These are phyloP conservation scores for Nemania abortiva DNA, from an alignment of 2,329 filamentous ascomycete genomes.

Conservation along the genomic window DNA sequence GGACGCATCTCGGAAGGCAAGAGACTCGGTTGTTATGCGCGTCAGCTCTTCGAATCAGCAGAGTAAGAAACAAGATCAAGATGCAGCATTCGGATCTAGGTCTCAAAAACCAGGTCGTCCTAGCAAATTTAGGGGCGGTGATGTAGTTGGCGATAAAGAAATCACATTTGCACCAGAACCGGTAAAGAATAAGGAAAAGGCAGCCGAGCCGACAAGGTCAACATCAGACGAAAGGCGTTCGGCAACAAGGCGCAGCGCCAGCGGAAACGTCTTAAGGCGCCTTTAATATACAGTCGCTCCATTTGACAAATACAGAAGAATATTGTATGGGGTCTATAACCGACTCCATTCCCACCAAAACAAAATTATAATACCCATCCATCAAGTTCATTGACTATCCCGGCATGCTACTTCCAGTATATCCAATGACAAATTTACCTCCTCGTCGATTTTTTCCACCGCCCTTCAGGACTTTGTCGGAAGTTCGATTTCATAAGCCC, in stretches of 20 bases:
- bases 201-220: conserved; percentile 39
- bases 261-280: conserved; percentile 75
- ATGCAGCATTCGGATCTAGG: conserved; percentile 69
- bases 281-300: conserved; percentile 66
- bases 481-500: conserved; percentile 56
- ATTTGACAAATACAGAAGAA: conserved; percentile 24
- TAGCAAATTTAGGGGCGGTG: conserved; percentile 59
- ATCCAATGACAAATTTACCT: conserved; percentile 40
- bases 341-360: conserved; percentile 18
- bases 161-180: conserved; percentile 78
- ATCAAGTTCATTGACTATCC: conserved; percentile 9
- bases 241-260: conserved; percentile 75
- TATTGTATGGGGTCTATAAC: conserved; percentile 21
- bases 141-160: conserved; percentile 72
- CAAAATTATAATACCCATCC: conserved; percentile 25
- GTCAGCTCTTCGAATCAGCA: conserved; percentile 77
- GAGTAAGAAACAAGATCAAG: conserved; percentile 66
- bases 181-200: conserved; percentile 59
- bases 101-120: conserved; percentile 63
- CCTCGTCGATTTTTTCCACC: conserved; percentile 48
- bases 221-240: conserved; percentile 47
- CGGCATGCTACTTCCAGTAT: background rate
- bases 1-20: conserved; percentile 43
- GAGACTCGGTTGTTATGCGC: conserved; percentile 68
- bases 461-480: conserved; percentile 46